Base-by-base conservation (phyloP, 2,329 filamentous ascomycete species). In the Cercospora sp. region DNA sequence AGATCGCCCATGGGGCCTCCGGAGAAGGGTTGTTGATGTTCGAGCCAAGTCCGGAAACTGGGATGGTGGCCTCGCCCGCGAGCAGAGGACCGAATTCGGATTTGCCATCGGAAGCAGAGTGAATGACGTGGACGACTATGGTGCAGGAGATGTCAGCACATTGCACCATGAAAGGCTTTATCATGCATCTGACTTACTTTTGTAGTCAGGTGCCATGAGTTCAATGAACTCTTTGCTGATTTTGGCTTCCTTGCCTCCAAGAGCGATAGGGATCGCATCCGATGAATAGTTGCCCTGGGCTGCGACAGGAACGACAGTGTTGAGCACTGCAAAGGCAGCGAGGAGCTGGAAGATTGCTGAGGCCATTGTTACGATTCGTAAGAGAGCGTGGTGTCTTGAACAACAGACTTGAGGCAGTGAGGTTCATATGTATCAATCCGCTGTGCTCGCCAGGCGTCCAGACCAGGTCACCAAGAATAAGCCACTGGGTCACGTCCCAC, bases 41-140 rank as follows among this genome's bases (percentile, higher is more conserved):
- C 49, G 60, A 69, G 26, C 73, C 72, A 32, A 70, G 69, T 4
- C 66, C 66, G 7, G 74, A 73, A 2, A 66, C 63, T 4, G 74
- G 73, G 10, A 68, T 70, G 13, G 69, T 71, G 8, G 63, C 24
- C 53, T 70, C 61, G 32, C 70, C 69, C 9, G 49, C 28, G 49
- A 74, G 66, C n/a, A 75, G 72, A 34, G 69, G 49, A 4, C 61
- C 66, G 18, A 75, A 64, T 61, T 75, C 74, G 51, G 69, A 65
- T 3, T 68, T 68, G 32, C 68, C 69, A 12, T 65, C 55, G 8
- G 70, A 65, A 28, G 68, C 61, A 28, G 63, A 65, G 57, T 74
- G 70, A 61, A 69, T 72, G 16, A 74, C 73, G 67, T 75, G 74
- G 30, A 72, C 68, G 51, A 75, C 73, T 75, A 66, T 3, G 55